Evolutionary conservation across 176 grass and related monocot species (phyloP).

Genomic region (Elymus sibiricus): DNA sequence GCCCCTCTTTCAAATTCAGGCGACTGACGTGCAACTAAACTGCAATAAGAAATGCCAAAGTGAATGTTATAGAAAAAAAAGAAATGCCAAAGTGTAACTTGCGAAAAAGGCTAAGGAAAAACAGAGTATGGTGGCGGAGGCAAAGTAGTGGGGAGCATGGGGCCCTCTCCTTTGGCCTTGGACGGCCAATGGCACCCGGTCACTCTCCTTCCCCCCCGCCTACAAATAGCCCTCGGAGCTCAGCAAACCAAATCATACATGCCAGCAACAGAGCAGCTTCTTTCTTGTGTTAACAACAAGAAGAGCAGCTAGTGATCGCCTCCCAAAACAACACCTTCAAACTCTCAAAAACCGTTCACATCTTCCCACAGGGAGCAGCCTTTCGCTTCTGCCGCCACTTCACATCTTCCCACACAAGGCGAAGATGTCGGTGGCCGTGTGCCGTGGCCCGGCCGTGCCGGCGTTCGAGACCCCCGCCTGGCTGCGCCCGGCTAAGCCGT

Average conservation of each 20-base stretch:
- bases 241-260: slow-evolving; percentile 41
- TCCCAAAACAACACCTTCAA: neutral
- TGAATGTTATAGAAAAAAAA: too few species aligned
- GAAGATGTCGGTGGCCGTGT: slow-evolving; percentile 66
- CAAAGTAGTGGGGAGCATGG: slow-evolving; percentile 33
- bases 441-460: slow-evolving; percentile 27
- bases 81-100: slow-evolving; percentile 28
- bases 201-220: neutral
- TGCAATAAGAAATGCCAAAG: too few species aligned
- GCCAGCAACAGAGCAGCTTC: slow-evolving; percentile 38
- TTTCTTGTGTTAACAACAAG: neutral
- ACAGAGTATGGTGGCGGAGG: slow-evolving; percentile 42
- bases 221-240: slow-evolving; percentile 49
- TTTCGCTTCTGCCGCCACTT: slow-evolving; percentile 3
- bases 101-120: slow-evolving; percentile 21
- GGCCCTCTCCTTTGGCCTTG: slow-evolving; percentile 23
- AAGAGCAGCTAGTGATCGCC: neutral
- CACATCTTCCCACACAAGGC: slow-evolving; percentile 17
- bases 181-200: slow-evolving; percentile 7
- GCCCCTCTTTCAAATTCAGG: too few species aligned
- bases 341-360: too few species aligned
- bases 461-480: slow-evolving; percentile 31
- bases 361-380: slow-evolving; percentile 27
- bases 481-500: slow-evolving; percentile 5
- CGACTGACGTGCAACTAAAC: too few species aligned